Evolutionary conservation across 768 basidiomycete genomes (phyloP).

Genomic region (Leccinum aurantiacum): DNA sequence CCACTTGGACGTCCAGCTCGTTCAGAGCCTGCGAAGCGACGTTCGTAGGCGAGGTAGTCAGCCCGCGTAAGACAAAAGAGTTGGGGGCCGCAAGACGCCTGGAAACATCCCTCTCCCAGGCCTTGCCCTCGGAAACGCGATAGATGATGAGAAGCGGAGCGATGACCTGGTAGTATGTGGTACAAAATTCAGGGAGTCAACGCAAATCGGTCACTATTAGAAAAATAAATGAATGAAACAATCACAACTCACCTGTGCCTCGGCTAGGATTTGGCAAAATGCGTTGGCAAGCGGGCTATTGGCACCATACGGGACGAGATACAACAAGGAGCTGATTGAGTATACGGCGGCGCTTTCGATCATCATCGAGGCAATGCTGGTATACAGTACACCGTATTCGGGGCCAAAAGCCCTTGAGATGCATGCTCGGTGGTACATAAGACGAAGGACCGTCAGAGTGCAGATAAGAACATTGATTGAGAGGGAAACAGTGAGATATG

Average conservation of each 20-base stretch:
- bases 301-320: constrained; percentile 29
- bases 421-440: too few relatives aligned
- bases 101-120: background rate
- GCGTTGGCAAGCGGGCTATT: constrained; percentile 26
- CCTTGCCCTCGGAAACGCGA: constrained; percentile 42
- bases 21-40: background rate
- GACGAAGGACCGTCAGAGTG: too few relatives aligned
- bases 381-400: constrained; percentile 22
- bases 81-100: constrained; percentile 1
- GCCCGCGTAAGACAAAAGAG: constrained; percentile 13
- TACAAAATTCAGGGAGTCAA: background rate
- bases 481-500: too few relatives aligned
- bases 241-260: constrained; percentile 25
- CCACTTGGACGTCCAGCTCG: constrained; percentile 5
- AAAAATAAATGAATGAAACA: too few relatives aligned
- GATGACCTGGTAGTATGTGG: constrained; percentile 35
- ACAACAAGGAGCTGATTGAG: constrained; percentile 31
- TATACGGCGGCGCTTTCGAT: constrained; percentile 37
- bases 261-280: constrained; percentile 31
- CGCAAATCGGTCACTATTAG: background rate
- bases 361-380: constrained; percentile 34
- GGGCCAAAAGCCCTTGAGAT: too few relatives aligned
- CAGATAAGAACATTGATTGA: too few relatives aligned
- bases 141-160: constrained; percentile 49
- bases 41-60: constrained; percentile 3